Evolutionary conservation across 2,329 filamentous ascomycete genomes (phyloP), one percentile per base, ranked within the genome.

Genomic region (Aspergillus fructus): DNA sequence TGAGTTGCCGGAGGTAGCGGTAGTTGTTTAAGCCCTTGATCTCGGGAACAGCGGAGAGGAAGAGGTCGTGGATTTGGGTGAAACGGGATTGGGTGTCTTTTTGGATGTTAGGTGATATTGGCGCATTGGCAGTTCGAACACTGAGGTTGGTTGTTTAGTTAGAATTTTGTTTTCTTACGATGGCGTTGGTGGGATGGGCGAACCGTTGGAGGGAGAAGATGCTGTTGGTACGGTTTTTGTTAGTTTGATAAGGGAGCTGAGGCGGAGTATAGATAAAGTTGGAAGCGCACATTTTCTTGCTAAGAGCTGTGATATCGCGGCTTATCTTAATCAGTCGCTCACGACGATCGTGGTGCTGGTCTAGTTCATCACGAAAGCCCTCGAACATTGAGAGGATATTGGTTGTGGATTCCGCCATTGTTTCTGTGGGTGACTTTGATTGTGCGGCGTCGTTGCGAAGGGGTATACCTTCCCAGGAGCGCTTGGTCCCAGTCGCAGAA

Each of bases 301-400:
- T 96, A 53, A 92, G 81, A 0, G 91, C 92, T 6, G 94, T 99
- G 58, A 99, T 90, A 73, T 99, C 94, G 61, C 93, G 83, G 8
- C 91, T 96, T 2, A 88, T 89, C 79, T 97, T 99, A 70, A 96
- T 90, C 65, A 96, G 86, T 53, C 89, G 85, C 78, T 97, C 93
- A 56, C 92, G 85, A 15, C 94, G 88, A 75, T 97, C 94, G 74
- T 99, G 91, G 72, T 97, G 93, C 76, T 94, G 86, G 70, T 99
- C 94, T 27, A 99, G 81, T 76, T 97, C 93, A 68, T 89, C 83
- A 51, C 93, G 88, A 73, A 97, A 96, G 7, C 74, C 78, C 73
- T 91, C 89, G 72, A 99, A 99, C 83, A 97, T 92, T 63, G 87
- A 72, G 59, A 83, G 72, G 60, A 81, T 80, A 11, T 42, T 48